A percentile compares a stretch with the other conserved stretches of the same genome.
Evolutionary conservation across 177 flowering plant genomes (phyloP).

Genomic region (Vitis hybrid): DNA sequence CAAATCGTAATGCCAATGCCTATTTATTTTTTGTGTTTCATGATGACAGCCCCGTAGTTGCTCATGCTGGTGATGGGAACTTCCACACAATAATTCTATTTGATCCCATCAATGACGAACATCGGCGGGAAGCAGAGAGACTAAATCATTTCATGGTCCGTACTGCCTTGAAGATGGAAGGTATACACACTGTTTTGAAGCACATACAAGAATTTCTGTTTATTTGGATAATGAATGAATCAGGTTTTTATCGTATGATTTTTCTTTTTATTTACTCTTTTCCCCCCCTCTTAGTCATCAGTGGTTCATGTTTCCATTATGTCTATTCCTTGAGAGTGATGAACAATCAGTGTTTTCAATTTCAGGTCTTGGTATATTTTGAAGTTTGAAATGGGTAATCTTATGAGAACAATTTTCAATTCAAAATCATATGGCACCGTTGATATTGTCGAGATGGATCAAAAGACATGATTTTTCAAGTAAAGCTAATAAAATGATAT

Average conservation of each 20-base stretch:
- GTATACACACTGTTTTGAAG: conserved; percentile 29
- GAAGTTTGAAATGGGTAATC: neutral
- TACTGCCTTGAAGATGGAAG: conserved; percentile 84
- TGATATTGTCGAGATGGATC: no score
- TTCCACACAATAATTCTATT: conserved; percentile 85
- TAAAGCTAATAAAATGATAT: no score
- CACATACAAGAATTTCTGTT: neutral
- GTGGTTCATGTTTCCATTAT: neutral
- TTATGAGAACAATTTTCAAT: no score
- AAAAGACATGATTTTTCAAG: no score
- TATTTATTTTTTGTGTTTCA: neutral
- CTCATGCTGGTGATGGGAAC: conserved; percentile 99
- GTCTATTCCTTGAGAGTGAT: neutral
- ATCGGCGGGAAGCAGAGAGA: conserved; percentile 83
- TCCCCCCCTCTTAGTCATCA: neutral
- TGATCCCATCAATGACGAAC: conserved; percentile 77
- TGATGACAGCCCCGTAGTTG: conserved; percentile 73
- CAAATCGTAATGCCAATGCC: no score
- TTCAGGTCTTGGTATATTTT: neutral
- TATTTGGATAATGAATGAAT: neutral
- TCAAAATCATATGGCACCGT: no score
- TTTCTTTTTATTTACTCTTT: neutral
- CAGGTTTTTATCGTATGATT: neutral
- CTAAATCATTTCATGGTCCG: conserved; percentile 87
- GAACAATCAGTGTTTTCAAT: neutral